phyloP scores from a whole-genome alignment of 108 stramenopile species.

The Parietichytrium sp. region DNA sequence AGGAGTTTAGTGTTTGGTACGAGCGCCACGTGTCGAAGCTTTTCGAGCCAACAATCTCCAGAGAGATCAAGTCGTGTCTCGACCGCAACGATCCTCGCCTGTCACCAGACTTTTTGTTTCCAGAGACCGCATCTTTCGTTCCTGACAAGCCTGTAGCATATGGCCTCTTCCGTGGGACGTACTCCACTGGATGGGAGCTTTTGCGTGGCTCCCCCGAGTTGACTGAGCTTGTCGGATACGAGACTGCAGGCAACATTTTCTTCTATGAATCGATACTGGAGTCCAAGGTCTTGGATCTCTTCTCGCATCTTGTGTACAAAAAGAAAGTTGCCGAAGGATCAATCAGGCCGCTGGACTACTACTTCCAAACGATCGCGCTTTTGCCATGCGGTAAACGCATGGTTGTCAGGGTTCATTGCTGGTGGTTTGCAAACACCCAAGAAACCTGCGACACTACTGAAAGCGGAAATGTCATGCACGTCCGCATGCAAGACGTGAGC shows the following conservation, averaged over 20 bases:
- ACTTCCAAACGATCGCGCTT: constrained; percentile 19
- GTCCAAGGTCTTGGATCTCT: constrained; percentile 36
- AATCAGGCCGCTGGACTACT: constrained; percentile 14
- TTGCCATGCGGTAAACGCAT: too few relatives aligned
- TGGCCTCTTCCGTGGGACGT: neutral
- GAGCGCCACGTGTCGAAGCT: constrained; percentile 33
- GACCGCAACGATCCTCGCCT: constrained; percentile 13
- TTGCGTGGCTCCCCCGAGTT: neutral
- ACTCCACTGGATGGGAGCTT: neutral
- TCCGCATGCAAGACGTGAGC: neutral
- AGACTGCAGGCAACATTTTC: neutral
- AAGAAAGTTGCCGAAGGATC: neutral
- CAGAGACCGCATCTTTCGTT: neutral
- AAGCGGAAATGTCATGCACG: neutral
- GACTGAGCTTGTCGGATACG: constrained; percentile 9
- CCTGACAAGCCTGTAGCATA: neutral
- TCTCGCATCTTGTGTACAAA: constrained; percentile 35
- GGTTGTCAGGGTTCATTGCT: constrained; percentile 19
- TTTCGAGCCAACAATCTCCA: constrained; percentile 4
- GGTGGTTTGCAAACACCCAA: constrained; percentile 1
- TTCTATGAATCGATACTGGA: constrained; percentile 27
- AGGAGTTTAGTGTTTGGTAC: constrained; percentile 18
- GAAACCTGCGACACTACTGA: neutral
- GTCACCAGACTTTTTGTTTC: neutral
- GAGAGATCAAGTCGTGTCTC: constrained; percentile 21